Evolutionary conservation across 129 eudicot genomes (phyloP).

Genomic region (Oenanthe sinensis): DNA sequence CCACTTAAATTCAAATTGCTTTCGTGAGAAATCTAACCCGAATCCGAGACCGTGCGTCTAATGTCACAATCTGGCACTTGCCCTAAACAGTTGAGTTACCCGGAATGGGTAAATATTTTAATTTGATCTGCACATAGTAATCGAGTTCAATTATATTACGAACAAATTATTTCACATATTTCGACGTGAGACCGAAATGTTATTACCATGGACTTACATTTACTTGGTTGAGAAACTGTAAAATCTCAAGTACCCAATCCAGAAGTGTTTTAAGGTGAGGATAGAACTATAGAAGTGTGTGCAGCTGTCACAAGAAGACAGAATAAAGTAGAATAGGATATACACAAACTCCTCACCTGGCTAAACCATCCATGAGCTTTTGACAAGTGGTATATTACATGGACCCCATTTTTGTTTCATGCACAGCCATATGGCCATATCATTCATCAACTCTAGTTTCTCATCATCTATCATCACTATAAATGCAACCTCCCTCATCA

Average conservation of each 20-base stretch:
- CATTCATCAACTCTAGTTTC: background rate
- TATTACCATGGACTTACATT: background rate
- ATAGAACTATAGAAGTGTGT: background rate
- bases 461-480: background rate
- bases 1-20: no score
- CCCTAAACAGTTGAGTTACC: no score
- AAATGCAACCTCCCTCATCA: background rate
- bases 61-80: no score
- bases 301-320: conserved; percentile 4
- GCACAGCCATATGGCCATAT: background rate
- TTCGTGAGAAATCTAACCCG: no score
- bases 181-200: no score
- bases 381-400: background rate
- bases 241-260: background rate
- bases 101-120: no score
- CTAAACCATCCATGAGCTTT: background rate
- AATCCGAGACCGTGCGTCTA: no score
- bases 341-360: background rate
- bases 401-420: background rate
- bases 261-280: background rate
- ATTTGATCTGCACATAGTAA: no score
- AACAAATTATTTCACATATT: no score
- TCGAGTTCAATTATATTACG: no score
- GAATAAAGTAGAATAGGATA: conserved; percentile 4
- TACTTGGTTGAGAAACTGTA: background rate